Evolutionary conservation across 495 filamentous ascomycete genomes (phyloP).

Genomic region (Beverwykella pulmonaria): DNA sequence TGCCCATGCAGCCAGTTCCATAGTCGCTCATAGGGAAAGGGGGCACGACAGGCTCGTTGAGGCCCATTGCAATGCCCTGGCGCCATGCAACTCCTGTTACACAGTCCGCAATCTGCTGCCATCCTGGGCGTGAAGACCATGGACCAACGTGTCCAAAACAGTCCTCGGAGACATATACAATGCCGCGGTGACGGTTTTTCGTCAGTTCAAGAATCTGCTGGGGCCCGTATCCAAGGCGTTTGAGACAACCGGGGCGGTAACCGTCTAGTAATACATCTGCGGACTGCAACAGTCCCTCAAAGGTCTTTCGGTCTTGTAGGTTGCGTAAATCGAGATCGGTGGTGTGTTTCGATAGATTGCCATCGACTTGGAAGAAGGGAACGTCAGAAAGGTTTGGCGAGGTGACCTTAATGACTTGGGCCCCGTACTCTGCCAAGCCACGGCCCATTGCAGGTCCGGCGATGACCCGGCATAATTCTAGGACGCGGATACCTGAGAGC

Average conservation of each 20-base stretch:
- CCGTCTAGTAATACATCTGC: slow-evolving; percentile 55
- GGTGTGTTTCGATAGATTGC: slow-evolving; percentile 70
- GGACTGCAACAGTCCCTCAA: slow-evolving; percentile 61
- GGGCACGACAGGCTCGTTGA: slow-evolving; percentile 70
- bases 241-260: slow-evolving; percentile 31
- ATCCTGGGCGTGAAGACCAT: slow-evolving; percentile 33
- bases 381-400: slow-evolving; percentile 69
- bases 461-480: slow-evolving; percentile 48
- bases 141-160: slow-evolving; percentile 38
- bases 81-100: slow-evolving; percentile 71
- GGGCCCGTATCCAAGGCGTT: slow-evolving; percentile 35
- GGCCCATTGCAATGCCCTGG: slow-evolving; percentile 73
- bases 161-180: slow-evolving; percentile 39
- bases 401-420: slow-evolving; percentile 67
- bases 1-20: slow-evolving; percentile 59
- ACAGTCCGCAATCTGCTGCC: slow-evolving; percentile 45
- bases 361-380: slow-evolving; percentile 79
- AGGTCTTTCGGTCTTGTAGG: slow-evolving; percentile 55
- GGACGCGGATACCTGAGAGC: slow-evolving; percentile 30
- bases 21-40: slow-evolving; percentile 84
- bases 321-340: slow-evolving; percentile 62
- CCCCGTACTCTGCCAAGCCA: slow-evolving; percentile 37
- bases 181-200: slow-evolving; percentile 31
- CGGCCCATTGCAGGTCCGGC: slow-evolving; percentile 45
- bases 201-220: slow-evolving; percentile 29